phyloP scores from a whole-genome alignment of 1,139 yeast genomes.

The Hemisphaericaspora xylanilytica region DNA sequence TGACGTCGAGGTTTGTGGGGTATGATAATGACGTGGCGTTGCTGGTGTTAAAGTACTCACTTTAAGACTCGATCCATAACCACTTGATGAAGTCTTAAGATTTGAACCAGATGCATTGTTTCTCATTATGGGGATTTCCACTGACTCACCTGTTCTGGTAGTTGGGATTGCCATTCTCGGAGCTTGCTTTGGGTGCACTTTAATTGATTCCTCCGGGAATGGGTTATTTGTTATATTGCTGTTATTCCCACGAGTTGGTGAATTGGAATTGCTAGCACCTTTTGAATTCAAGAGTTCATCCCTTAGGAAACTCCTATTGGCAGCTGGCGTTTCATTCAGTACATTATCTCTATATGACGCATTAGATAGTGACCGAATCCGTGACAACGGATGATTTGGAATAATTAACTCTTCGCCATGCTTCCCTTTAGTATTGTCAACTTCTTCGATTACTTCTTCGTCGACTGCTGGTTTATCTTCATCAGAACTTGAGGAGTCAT shows the following conservation, averaged over 20 bases:
- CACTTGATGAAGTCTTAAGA: conserved; percentile 6
- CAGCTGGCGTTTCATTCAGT: conserved; percentile 12
- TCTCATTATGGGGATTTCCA: conserved; percentile 61
- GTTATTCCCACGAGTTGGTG: conserved; percentile 10
- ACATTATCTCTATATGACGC: conserved; percentile 19
- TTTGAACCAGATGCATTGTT: conserved; percentile 20
- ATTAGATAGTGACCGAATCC: conserved; percentile 32
- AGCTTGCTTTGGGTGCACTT: conserved; percentile 54
- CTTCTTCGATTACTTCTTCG: conserved; percentile 18
- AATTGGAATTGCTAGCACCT: conserved; percentile 5
- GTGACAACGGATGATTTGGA: conserved; percentile 29
- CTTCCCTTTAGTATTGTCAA: conserved; percentile 13
- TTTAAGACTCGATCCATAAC: conserved; percentile 8
- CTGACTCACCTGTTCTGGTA: conserved; percentile 72
- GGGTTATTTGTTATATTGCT: conserved; percentile 1
- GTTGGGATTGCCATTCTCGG: conserved; percentile 85
- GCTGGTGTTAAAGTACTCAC: conserved; percentile 10
- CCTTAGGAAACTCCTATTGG: conserved; percentile 11
- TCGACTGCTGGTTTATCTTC: conserved; percentile 19
- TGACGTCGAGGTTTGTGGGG: conserved; percentile 3
- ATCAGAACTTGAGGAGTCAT: conserved; percentile 46
- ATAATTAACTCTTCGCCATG: conserved; percentile 20
- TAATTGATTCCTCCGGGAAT: conserved; percentile 16
- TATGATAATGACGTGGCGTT: conserved; percentile 6
- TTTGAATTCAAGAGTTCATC: conserved; percentile 1